Evolutionary conservation across 2,329 filamentous ascomycete species (phyloP).

Genomic region (Beauveria bassiana): DNA sequence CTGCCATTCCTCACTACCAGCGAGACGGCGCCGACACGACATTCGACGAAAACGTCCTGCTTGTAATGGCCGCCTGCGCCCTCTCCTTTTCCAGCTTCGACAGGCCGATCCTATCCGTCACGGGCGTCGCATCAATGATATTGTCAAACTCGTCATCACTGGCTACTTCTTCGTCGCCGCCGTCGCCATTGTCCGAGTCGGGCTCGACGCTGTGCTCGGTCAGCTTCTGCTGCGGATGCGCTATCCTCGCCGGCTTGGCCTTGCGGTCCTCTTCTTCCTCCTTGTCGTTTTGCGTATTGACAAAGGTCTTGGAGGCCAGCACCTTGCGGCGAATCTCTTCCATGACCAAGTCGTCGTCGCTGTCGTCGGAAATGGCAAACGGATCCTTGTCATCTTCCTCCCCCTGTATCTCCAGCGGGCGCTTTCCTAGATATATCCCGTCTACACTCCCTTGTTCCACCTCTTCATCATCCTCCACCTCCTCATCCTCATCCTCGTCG

Average conservation of each 20-base stretch:
- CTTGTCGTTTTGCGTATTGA: conserved; percentile 30
- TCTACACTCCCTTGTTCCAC: conserved; percentile 41
- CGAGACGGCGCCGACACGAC: conserved; percentile 39
- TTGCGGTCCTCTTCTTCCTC: conserved; percentile 30
- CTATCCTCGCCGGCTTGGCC: conserved; percentile 57
- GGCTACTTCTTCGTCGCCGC: conserved; percentile 32
- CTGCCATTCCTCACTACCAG: conserved; percentile 2
- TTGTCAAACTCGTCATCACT: conserved; percentile 80
- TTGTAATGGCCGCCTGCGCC: conserved; percentile 38
- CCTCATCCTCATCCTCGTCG: conserved; percentile 43
- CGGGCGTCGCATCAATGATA: conserved; percentile 84
- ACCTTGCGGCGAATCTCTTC: conserved; percentile 83
- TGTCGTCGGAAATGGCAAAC: conserved; percentile 70
- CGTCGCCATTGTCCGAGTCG: conserved; percentile 56
- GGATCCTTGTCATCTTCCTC: conserved; percentile 51
- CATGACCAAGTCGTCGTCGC: conserved; percentile 79
- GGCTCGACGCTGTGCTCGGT: conserved; percentile 60
- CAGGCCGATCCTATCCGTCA: conserved; percentile 75
- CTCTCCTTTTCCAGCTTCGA: conserved; percentile 49
- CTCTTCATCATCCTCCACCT: conserved; percentile 35
- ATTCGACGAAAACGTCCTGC: conserved; percentile 43
- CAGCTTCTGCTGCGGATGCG: conserved; percentile 45
- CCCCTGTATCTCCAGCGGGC: conserved; percentile 29
- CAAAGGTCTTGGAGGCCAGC: conserved; percentile 84
- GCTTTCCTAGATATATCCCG: conserved; percentile 54